Evolutionary conservation across 2,329 filamentous ascomycete species (phyloP), one percentile per base, ranked within the genome.

Genomic region (Metarhizium album): DNA sequence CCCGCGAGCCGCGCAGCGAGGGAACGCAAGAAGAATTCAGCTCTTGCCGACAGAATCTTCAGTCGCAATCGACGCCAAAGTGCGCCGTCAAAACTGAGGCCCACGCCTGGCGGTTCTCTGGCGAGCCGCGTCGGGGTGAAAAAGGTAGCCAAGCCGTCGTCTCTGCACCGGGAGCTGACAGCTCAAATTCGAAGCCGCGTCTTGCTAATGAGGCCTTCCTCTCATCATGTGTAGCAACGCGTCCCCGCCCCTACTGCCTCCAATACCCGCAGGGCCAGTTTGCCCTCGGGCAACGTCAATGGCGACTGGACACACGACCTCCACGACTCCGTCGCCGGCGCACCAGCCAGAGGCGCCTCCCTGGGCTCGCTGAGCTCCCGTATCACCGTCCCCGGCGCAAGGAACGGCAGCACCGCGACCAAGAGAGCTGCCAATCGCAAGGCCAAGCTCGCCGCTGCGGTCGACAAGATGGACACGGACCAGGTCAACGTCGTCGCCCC

Each of bases 301-400:
- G 75, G 76, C 56, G 82, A 84, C 66, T 87, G 83, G 84, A 82
- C 80, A 9, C 83, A 87, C 63, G 84, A 87, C 58, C 74, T 87
- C 3, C 82, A 87, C 64, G 67, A 68, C 55, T 57, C 70, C 57
- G 62, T 72, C 53, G 72, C 59, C 57, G 63, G 58, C 58, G 60
- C 55, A 31, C 22, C 54, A 6, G 24, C 31, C 22, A 47, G 55
- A 50, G 49, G 59, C 51, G 66, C 63, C 56, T 70, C 74, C 9
- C 68, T 81, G 42, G 70, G 73, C 50, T 67, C 72, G 33, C 73
- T 81, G 42, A 71, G 73, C 50, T 67, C 72, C 35, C 73, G 75
- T 50, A 70, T 77, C 53, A 68, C 70, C 5, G 59, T 62, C 4
- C 69, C 73, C 8, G 69, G 71, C 43, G 52, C 53, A 37, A 60